These are phyloP conservation scores for Trifolium fragiferum DNA, from an alignment of 306 rosid species.

Conservation along the genomic window DNA sequence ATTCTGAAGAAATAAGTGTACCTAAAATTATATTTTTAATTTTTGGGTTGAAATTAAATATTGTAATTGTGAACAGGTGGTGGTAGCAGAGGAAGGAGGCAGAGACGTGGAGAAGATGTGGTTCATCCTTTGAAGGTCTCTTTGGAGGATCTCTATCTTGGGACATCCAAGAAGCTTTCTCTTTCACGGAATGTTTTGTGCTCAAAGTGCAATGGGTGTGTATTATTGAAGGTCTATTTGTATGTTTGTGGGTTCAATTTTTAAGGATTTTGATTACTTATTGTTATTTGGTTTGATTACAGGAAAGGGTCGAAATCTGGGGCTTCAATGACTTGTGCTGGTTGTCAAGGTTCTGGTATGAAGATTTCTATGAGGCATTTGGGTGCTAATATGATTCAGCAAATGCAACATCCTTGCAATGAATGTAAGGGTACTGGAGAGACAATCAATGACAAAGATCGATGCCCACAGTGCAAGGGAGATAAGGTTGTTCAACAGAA, in stretches of 20 bases:
- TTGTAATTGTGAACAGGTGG: conserved; percentile 53
- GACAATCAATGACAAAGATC: conserved; percentile 71
- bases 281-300: conserved; percentile 12
- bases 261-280: neutral
- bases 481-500: conserved; percentile 84
- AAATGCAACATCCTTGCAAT: conserved; percentile 86
- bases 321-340: conserved; percentile 64
- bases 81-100: conserved; percentile 69
- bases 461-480: conserved; percentile 80
- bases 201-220: conserved; percentile 83
- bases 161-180: conserved; percentile 79
- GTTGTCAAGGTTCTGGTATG: conserved; percentile 89
- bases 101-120: conserved; percentile 81
- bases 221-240: neutral
- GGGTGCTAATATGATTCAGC: conserved; percentile 86
- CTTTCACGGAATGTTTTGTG: conserved; percentile 75
- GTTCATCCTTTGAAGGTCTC: conserved; percentile 82
- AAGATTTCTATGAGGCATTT: conserved; percentile 79
- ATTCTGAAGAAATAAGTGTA: neutral
- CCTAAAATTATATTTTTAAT: neutral
- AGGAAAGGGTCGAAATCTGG: conserved; percentile 91
- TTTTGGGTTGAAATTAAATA: neutral
- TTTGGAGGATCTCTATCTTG: conserved; percentile 77
- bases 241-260: neutral
- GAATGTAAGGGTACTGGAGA: conserved; percentile 95